Evolutionary conservation across 2,329 filamentous ascomycete species (phyloP).

Genomic region (Pseudogymnoascus sp.): DNA sequence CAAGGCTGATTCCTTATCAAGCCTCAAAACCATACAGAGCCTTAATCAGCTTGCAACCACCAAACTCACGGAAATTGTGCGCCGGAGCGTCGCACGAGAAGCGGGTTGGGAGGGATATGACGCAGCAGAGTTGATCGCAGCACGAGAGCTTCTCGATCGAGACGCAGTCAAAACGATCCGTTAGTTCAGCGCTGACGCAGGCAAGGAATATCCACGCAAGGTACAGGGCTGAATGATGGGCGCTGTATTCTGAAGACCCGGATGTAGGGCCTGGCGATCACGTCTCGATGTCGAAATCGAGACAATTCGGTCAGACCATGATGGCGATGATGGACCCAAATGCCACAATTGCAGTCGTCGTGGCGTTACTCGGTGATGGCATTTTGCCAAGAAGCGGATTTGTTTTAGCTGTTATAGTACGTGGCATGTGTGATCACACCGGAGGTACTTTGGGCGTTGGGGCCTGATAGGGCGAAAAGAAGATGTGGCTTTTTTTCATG

Average conservation of each 20-base stretch:
- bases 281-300: neutral
- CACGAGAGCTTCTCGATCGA: conserved; percentile 41
- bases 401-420: conserved; percentile 4
- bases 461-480: neutral
- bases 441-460: conserved; percentile 6
- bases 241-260: conserved; percentile 7
- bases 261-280: conserved; percentile 7
- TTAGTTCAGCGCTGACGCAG: conserved; percentile 13
- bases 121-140: conserved; percentile 61
- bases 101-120: conserved; percentile 66
- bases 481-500: conserved; percentile 2
- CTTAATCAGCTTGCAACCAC: conserved; percentile 64
- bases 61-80: conserved; percentile 69
- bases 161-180: conserved; percentile 24
- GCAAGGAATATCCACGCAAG: conserved; percentile 17
- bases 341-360: neutral
- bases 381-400: neutral
- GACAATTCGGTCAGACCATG: conserved; percentile 5
- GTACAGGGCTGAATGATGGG: conserved; percentile 14
- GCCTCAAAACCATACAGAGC: conserved; percentile 50
- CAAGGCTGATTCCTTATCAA: conserved; percentile 37
- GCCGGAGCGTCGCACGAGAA: conserved; percentile 50
- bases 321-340: neutral
- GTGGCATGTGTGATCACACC: neutral
- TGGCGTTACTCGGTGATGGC: neutral